Evolutionary conservation across 164 flowering plant species (phyloP).

Genomic region (Saururus chinensis): DNA sequence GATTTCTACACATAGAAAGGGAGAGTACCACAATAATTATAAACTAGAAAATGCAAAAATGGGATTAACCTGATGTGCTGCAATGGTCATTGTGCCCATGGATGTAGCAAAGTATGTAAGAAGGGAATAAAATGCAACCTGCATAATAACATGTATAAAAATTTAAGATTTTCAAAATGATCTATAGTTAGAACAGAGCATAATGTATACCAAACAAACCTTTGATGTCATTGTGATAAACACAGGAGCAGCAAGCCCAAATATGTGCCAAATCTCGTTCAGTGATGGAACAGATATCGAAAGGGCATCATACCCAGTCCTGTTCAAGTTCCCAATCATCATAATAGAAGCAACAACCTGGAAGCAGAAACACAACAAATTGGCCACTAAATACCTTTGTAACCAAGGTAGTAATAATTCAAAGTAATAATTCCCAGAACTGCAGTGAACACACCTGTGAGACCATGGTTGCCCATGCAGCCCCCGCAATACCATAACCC

Average conservation of each 20-base stretch:
- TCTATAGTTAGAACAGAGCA: not conserved
- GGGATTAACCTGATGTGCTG: constrained; percentile 26
- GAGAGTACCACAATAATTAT: too few relatives aligned
- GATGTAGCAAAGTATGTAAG: constrained; percentile 76
- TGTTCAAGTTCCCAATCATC: constrained; percentile 74
- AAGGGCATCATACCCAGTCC: constrained; percentile 69
- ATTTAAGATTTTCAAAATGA: not conserved
- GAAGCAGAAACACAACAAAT: constrained; percentile 2
- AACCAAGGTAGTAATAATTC: not conserved
- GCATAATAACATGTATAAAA: constrained; percentile 3
- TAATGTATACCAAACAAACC: constrained; percentile 47
- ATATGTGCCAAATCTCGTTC: constrained; percentile 50
- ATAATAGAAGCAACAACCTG: constrained; percentile 83
- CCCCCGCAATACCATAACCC: constrained; percentile 93
- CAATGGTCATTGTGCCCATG: constrained; percentile 53
- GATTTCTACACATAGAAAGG: not conserved
- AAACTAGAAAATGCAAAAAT: not conserved
- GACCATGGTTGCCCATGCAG: constrained; percentile 98
- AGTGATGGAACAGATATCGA: constrained; percentile 57
- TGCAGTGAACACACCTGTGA: constrained; percentile 58
- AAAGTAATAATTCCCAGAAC: not conserved
- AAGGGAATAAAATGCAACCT: constrained; percentile 80
- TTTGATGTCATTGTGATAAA: constrained; percentile 83
- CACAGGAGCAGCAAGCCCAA: constrained; percentile 87
- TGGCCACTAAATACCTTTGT: not conserved